A percentile compares a stretch with the other conserved stretches of the same genome.
Conservation (phyloP, 768 basidiomycete species). For the Tylopilus rubrobrunneus region DNA sequence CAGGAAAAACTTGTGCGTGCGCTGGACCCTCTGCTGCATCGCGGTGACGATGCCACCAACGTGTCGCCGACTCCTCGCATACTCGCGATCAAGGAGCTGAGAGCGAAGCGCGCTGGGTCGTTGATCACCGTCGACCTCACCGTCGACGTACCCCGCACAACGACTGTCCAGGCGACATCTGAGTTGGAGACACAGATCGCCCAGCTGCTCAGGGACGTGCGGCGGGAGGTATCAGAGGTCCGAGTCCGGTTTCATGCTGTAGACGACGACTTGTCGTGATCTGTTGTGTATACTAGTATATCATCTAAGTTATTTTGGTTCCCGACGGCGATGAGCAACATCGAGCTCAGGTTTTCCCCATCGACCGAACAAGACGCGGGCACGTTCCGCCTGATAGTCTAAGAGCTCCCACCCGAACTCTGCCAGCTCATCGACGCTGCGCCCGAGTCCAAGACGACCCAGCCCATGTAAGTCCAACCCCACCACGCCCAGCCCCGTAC, state of each 20-base stretch:
- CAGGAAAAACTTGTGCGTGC: constrained; percentile 49
- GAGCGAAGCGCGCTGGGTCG: constrained; percentile 77
- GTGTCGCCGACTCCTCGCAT: constrained; percentile 25
- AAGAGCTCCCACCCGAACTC: constrained; percentile 71
- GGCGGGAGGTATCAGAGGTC: constrained; percentile 72
- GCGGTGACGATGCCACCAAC: constrained; percentile 17
- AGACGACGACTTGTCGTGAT: constrained; percentile 16
- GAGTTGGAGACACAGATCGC: constrained; percentile 61
- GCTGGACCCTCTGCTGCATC: constrained; percentile 52
- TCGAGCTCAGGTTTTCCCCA: constrained; percentile 51
- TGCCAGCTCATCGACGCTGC: constrained; percentile 57
- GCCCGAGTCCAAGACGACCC: constrained; percentile 27
- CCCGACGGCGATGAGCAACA: constrained; percentile 15
- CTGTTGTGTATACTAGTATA: background rate
- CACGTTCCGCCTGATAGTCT: constrained; percentile 65
- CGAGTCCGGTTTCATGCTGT: constrained; percentile 57
- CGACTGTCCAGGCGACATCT: constrained; percentile 57
- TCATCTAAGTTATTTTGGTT: background rate
- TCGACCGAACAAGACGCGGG: constrained; percentile 45
- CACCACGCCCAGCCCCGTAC: background rate
- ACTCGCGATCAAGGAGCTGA: constrained; percentile 49
- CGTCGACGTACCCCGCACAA: constrained; percentile 58
- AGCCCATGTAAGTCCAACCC: constrained; percentile 25
- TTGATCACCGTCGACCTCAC: constrained; percentile 80
- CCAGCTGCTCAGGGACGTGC: constrained; percentile 47